Base-by-base conservation (phyloP, 768 basidiomycete species). In the Dictyophora rubrovolvata region DNA sequence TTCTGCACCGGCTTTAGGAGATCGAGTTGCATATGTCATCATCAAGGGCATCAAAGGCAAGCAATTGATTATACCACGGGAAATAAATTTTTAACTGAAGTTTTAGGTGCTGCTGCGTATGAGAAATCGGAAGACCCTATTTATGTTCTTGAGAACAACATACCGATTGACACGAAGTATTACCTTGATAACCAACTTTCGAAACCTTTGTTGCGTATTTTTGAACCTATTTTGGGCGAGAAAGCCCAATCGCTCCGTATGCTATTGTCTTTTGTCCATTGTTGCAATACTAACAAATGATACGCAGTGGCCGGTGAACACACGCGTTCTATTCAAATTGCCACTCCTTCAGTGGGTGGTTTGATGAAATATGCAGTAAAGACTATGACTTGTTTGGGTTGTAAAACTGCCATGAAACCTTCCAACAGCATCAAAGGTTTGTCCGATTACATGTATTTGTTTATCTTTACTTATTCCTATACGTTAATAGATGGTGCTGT, bases 281-380 rank as follows among this genome's bases (percentile, higher is more conserved):
- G 51, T 60, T 28, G 28, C 28, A 28, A 53, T 46, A 17, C 63
- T 63, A 36, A 64, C 16, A 36, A n/a, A 47, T 59, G 23, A 36
- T 37, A 12, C 54, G 3, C 63, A 98, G 95, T 99, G 52, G 87
- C 91, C 22, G 96, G 96, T 1, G 93, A 95, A 64, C 96, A 99
- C 67, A 98, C 96, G 1, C 79, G 96, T 33, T 85, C 93, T 0
- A 96, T 99, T 52, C 86, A 93, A 63, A 97, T 98, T 54, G 93
- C 94, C 5, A 98, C 96, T 1, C 96, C 96, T 0, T 94, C 92
- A 0, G 83, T 93, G 10, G 96, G 96, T 17, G 96, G 96, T 22
- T 71, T 99, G 55, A 99, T 99, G 96, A 97, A 95, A 70, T 99
- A 97, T 66, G 93, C 94, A 0, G 93, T 97, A 28, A 95, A 93